Conservation (phyloP, 225 moss, liverwort and hornwort species). For the Polytrichum commune region DNA sequence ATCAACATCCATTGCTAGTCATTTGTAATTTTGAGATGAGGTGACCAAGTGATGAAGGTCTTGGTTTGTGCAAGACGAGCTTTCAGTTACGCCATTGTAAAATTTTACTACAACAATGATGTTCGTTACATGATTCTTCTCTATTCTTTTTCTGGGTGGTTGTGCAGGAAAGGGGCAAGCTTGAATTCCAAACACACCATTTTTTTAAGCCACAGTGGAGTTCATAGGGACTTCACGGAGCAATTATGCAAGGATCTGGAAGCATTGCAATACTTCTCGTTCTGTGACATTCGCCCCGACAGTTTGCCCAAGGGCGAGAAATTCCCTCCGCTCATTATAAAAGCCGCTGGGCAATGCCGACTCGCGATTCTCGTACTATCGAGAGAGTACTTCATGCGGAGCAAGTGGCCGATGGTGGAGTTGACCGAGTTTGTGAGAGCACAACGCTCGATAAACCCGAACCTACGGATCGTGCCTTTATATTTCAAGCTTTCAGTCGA, state of each 20-base stretch:
- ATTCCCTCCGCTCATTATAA: conserved; percentile 1
- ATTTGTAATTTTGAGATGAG: too few relatives aligned
- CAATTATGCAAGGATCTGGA: conserved; percentile 5
- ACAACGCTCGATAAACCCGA: neutral
- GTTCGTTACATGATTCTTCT: too few relatives aligned
- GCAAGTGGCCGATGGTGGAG: conserved; percentile 10
- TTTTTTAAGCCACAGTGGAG: conserved; percentile 10
- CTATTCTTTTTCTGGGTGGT: too few relatives aligned
- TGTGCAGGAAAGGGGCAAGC: too few relatives aligned
- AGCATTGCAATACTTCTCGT: conserved; percentile 7
- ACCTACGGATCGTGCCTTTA: neutral
- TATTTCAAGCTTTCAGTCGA: neutral
- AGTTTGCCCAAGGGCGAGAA: conserved; percentile 8
- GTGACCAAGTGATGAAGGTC: too few relatives aligned
- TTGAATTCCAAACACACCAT: conserved; percentile 7
- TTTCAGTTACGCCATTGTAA: too few relatives aligned
- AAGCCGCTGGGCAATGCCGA: conserved; percentile 5
- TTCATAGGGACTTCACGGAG: neutral
- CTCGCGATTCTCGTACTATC: conserved; percentile 3
- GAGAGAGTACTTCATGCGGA: neutral
- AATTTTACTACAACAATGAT: too few relatives aligned
- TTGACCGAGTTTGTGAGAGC: conserved; percentile 4
- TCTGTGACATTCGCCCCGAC: conserved; percentile 3
- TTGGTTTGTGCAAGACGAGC: too few relatives aligned
- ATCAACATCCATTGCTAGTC: too few relatives aligned